phyloP scores from a whole-genome alignment of 371 early-diverging fungal species.

The Chytridium lagenaria region DNA sequence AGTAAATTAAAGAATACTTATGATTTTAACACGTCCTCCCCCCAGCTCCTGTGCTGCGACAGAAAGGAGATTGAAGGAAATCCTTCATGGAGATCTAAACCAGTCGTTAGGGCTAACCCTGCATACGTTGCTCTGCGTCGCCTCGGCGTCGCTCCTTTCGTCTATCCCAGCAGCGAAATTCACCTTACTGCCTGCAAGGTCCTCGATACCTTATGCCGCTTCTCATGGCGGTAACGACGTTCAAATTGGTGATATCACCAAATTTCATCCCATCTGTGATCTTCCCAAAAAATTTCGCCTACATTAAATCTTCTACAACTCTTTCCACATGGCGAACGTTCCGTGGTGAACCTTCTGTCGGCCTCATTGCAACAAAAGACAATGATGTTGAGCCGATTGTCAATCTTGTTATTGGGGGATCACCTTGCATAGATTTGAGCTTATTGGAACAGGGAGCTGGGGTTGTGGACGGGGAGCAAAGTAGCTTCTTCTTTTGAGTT shows the following conservation, averaged over 20 bases:
- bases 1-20: background rate
- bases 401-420: conserved; percentile 20
- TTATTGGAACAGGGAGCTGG: conserved; percentile 20
- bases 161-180: conserved; percentile 23
- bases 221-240: conserved; percentile 9
- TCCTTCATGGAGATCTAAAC: conserved; percentile 16
- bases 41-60: conserved; percentile 23
- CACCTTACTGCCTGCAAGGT: conserved; percentile 9
- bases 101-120: conserved; percentile 7
- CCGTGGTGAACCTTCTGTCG: background rate
- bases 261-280: background rate
- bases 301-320: background rate
- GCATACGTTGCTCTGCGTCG: conserved; percentile 23
- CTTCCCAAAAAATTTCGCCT: background rate
- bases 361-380: too few relatives aligned
- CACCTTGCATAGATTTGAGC: conserved; percentile 25
- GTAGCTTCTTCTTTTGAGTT: conserved; percentile 21
- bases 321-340: background rate
- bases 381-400: too few relatives aligned
- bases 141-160: conserved; percentile 15
- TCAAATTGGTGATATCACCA: conserved; percentile 18
- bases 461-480: conserved; percentile 15
- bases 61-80: conserved; percentile 4
- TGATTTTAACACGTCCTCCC: background rate
- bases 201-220: conserved; percentile 17